These are phyloP conservation scores for Trypanosoma cruzi DNA, from an alignment of 208 protist genomes.

Conservation along the genomic window DNA sequence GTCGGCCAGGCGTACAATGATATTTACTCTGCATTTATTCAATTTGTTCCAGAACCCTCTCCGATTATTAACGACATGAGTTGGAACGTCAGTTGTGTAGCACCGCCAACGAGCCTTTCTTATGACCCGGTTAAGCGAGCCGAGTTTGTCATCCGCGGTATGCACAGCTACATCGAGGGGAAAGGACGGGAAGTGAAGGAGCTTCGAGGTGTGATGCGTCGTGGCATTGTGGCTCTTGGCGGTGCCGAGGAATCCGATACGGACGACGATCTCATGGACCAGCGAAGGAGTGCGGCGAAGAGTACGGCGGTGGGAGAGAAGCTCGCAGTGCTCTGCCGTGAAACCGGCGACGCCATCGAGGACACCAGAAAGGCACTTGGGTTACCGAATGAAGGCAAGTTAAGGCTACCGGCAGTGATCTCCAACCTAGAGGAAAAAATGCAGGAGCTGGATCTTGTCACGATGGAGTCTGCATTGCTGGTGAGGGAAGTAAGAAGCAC, in stretches of 20 bases:
- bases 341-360: conserved; percentile 43
- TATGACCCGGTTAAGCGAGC: conserved; percentile 28
- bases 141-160: conserved; percentile 16
- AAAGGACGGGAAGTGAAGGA: conserved; percentile 31
- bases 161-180: conserved; percentile 11
- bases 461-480: conserved; percentile 41
- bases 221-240: conserved; percentile 42
- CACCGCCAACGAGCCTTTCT: conserved; percentile 3
- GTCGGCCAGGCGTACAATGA: conserved; percentile 13
- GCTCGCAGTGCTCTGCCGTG: conserved; percentile 36
- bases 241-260: conserved; percentile 31
- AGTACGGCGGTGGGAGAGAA: conserved; percentile 9
- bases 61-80: no score
- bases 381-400: conserved; percentile 13
- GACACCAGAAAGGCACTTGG: conserved; percentile 36
- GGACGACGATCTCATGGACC: conserved; percentile 32
- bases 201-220: conserved; percentile 43
- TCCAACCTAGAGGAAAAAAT: conserved; percentile 39
- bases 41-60: conserved; percentile 8
- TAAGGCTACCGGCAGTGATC: conserved; percentile 36
- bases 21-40: conserved; percentile 9
- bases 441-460: conserved; percentile 42
- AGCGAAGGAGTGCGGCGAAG: conserved; percentile 16
- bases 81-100: neutral
- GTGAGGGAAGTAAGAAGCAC: conserved; percentile 37